Conservation (phyloP, 139 green algal species). For the Tetraselmis chui region DNA sequence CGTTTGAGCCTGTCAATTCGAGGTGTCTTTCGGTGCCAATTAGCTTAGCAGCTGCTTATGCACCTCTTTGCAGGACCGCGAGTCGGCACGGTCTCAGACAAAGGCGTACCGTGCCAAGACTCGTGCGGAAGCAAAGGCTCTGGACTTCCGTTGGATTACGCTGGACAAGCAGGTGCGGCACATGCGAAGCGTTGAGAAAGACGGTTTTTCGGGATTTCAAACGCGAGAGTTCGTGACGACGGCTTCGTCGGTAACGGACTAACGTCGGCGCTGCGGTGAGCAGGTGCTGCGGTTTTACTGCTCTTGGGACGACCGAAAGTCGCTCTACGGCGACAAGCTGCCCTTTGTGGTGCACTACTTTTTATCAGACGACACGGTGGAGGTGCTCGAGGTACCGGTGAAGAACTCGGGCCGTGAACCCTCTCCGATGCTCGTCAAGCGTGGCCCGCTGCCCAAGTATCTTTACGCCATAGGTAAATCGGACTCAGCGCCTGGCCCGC, state of each 20-base stretch:
- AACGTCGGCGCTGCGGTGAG: too few relatives aligned
- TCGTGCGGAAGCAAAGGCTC: not conserved
- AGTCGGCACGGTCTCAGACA: not conserved
- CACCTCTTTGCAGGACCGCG: not conserved
- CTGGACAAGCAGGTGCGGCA: not conserved
- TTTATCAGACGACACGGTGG: slow-evolving; percentile 15
- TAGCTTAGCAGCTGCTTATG: too few relatives aligned
- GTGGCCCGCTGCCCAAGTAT: slow-evolving; percentile 10
- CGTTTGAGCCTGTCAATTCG: too few relatives aligned
- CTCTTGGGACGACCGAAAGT: slow-evolving; percentile 11
- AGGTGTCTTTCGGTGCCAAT: too few relatives aligned
- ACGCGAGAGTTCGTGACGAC: too few relatives aligned
- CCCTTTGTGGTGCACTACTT: slow-evolving; percentile 16
- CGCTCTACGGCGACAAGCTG: slow-evolving; percentile 14
- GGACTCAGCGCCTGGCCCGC: too few relatives aligned
- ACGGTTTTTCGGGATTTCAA: too few relatives aligned
- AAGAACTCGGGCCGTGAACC: slow-evolving; percentile 19
- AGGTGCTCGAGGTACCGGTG: slow-evolving; percentile 5
- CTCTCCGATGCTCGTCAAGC: slow-evolving; percentile 6
- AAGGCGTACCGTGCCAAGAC: not conserved
- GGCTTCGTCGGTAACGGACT: too few relatives aligned
- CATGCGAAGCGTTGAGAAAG: too few relatives aligned
- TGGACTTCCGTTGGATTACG: not conserved
- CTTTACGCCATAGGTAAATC: not conserved
- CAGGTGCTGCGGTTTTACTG: slow-evolving; percentile 20